Base-by-base conservation (phyloP, 2,329 filamentous ascomycete genomes). In the Aspergillus fructus region DNA sequence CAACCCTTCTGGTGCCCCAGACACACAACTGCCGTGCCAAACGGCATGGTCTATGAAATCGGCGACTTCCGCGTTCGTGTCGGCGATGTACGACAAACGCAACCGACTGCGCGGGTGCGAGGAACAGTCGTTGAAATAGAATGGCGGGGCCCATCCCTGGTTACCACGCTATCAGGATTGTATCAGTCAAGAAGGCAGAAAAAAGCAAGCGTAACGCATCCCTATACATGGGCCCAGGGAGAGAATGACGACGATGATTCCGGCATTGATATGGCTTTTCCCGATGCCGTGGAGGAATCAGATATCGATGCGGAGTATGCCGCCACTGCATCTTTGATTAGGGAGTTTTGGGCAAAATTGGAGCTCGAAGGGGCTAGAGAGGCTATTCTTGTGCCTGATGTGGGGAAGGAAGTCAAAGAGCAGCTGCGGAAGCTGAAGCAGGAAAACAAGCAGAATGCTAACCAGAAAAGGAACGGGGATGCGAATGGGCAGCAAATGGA, bases 101-200 rank as follows among this genome's bases (percentile, higher is more conserved):
- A 68, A 39, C 75, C 75, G 13, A 64, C 64, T 23, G 72, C 63
- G 8, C 64, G 75, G 17, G 60, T 71, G 9, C 73, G 75, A n/a
- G 76, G 76, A 0, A 74, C 74, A 2, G 68, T 78, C n/a, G 68
- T 78, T n/a, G 76, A 79, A 61, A 71, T 78, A 33, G 74, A 77
- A 57, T 79, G 75, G 71, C 64, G 66, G 24, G 75, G 74, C 0
- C 74, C 74, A 17, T 74, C 72, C 13, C 47, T 75, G 49, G 58
- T 73, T 19, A 58, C 67, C 9, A 63, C 67, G 15, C 58, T 71
- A 13, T 41, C 58, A 15, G 23, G 59, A 17, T 47, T 63, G 47
- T 41, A 50, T n/a, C 54, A 55, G 33, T 51, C 52, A 3, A 54
- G 27, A 30, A 60, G 42, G 30, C 42, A 47, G 23, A 43, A 42